phyloP scores from a whole-genome alignment of 2,329 filamentous ascomycete species.

The Cladophialophora psammophila region DNA sequence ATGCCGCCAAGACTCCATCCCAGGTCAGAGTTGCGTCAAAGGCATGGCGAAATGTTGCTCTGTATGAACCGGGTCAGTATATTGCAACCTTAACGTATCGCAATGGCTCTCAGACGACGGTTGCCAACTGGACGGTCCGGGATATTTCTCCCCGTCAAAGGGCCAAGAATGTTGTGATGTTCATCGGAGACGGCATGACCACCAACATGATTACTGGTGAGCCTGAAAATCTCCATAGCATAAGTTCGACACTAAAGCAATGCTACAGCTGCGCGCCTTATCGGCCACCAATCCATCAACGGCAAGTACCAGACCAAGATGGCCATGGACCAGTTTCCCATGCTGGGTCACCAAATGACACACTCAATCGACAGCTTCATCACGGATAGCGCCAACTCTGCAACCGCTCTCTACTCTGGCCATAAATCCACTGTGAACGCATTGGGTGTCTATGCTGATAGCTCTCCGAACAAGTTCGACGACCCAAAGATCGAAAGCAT shows the following conservation, averaged over 20 bases:
- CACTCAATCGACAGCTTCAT: slow-evolving; percentile 86
- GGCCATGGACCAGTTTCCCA: slow-evolving; percentile 81
- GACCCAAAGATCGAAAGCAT: slow-evolving; percentile 89
- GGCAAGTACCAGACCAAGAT: slow-evolving; percentile 80
- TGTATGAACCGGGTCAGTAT: slow-evolving; percentile 82
- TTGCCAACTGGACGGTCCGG: slow-evolving; percentile 78
- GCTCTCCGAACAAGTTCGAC: slow-evolving; percentile 74
- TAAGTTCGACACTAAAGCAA: slow-evolving; percentile 9
- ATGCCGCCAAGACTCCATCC: slow-evolving; percentile 72
- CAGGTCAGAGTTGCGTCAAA: slow-evolving; percentile 82
- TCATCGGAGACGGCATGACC: slow-evolving; percentile 75
- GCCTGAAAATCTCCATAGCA: slow-evolving; percentile 1
- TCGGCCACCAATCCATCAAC: slow-evolving; percentile 83
- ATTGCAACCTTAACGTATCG: slow-evolving; percentile 79
- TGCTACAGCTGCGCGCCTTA: slow-evolving; percentile 77
- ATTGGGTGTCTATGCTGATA: slow-evolving; percentile 82
- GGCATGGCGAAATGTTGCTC: slow-evolving; percentile 75
- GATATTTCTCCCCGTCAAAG: slow-evolving; percentile 73
- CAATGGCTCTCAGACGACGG: slow-evolving; percentile 69
- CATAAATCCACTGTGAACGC: slow-evolving; percentile 86
- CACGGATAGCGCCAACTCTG: slow-evolving; percentile 85
- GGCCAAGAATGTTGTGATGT: slow-evolving; percentile 85
- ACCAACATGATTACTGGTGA: slow-evolving; percentile 52
- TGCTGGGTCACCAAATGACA: slow-evolving; percentile 88
- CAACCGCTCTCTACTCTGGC: slow-evolving; percentile 79